phyloP scores from a whole-genome alignment of 1,284 basidiomycete species.

The Quambalaria eucalypti region DNA sequence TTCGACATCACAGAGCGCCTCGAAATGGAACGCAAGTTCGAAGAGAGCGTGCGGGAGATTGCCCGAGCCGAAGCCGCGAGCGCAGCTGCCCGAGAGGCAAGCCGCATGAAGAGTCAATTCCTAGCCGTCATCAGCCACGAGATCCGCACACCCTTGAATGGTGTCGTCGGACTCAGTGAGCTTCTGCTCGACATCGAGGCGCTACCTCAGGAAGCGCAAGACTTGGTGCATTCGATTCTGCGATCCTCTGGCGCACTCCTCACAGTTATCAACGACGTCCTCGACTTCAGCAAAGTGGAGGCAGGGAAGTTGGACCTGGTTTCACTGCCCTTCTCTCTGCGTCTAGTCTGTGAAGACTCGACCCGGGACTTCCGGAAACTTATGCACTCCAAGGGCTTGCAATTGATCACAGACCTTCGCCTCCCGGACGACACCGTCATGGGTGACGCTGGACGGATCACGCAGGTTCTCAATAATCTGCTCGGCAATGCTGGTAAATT shows the following conservation, averaged over 20 bases:
- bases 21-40: background rate
- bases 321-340: constrained; percentile 47
- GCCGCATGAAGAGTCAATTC: constrained; percentile 47
- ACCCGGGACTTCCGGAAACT: constrained; percentile 38
- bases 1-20: constrained; percentile 15
- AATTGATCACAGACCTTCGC: constrained; percentile 33
- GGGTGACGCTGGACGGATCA: constrained; percentile 35
- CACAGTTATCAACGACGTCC: constrained; percentile 50
- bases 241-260: constrained; percentile 49
- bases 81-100: constrained; percentile 49
- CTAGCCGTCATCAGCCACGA: constrained; percentile 43
- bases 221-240: constrained; percentile 49
- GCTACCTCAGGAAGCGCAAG: constrained; percentile 41
- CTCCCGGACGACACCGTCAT: constrained; percentile 27
- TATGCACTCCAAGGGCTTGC: constrained; percentile 41
- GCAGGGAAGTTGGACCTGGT: constrained; percentile 48
- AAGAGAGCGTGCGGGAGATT: background rate
- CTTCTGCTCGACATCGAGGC: constrained; percentile 7
- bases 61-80: constrained; percentile 7
- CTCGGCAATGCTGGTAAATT: constrained; percentile 48
- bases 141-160: constrained; percentile 46
- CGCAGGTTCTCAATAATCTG: constrained; percentile 47
- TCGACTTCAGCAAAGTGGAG: constrained; percentile 50
- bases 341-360: constrained; percentile 42
- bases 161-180: constrained; percentile 10